These are phyloP conservation scores for Bipolaris sorokiniana DNA, from an alignment of 2,329 filamentous ascomycete species.

Conservation along the genomic window DNA sequence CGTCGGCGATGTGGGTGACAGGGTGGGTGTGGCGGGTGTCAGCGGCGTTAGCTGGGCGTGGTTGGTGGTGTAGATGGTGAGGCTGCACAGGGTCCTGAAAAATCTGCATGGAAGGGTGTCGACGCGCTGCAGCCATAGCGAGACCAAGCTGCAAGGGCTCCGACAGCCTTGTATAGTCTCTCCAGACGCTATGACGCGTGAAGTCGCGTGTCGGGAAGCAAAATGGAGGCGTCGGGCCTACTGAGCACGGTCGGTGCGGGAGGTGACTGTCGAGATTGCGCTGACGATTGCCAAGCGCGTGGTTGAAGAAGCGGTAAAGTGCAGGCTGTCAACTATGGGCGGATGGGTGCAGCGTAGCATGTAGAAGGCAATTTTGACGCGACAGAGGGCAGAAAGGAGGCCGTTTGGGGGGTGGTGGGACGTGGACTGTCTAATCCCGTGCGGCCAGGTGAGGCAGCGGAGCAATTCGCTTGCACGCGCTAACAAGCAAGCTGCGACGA, in stretches of 20 bases:
- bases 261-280: constrained; percentile 41
- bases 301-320: constrained; percentile 20
- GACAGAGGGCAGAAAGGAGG: constrained; percentile 33
- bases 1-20: constrained; percentile 52
- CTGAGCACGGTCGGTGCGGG: constrained; percentile 34
- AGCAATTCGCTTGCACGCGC: constrained; percentile 42
- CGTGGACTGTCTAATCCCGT: constrained; percentile 39
- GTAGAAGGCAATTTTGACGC: constrained; percentile 22
- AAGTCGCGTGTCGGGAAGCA: constrained; percentile 46
- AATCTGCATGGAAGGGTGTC: constrained; percentile 61
- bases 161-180: constrained; percentile 39
- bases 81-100: constrained; percentile 60
- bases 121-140: constrained; percentile 63
- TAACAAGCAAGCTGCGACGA: constrained; percentile 41
- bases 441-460: constrained; percentile 41
- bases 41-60: constrained; percentile 54
- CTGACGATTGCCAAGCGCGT: constrained; percentile 36
- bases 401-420: constrained; percentile 13
- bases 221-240: constrained; percentile 29
- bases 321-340: constrained; percentile 25
- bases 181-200: constrained; percentile 48
- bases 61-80: constrained; percentile 53
- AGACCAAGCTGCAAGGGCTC: constrained; percentile 33
- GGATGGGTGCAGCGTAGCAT: constrained; percentile 26
- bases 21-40: constrained; percentile 60